phyloP scores from a whole-genome alignment of 352 stramenopile species.

The Phytophthora sp. region DNA sequence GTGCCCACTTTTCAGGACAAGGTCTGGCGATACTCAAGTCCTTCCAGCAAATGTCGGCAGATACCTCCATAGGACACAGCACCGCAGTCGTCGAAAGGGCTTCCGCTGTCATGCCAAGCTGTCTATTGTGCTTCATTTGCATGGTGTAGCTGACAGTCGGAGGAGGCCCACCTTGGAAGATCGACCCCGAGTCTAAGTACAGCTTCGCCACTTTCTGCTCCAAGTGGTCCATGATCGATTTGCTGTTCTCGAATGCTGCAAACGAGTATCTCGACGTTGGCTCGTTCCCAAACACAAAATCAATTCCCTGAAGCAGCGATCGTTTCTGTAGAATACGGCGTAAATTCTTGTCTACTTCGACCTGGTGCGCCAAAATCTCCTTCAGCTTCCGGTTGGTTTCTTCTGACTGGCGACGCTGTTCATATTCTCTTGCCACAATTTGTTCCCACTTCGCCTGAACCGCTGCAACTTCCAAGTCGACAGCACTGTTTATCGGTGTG shows the following conservation, averaged over 20 bases:
- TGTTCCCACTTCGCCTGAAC: constrained; percentile 8
- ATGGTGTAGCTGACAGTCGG: constrained; percentile 6
- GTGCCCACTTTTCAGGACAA: constrained; percentile 29
- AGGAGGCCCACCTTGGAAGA: constrained; percentile 4
- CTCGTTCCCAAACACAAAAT: constrained; percentile 30
- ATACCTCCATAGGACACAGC: constrained; percentile 20
- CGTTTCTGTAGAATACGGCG: constrained; percentile 14
- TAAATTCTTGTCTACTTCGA: constrained; percentile 18
- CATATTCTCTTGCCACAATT: not conserved
- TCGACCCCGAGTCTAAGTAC: constrained; percentile 12
- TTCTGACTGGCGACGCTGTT: constrained; percentile 8
- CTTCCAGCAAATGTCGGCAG: constrained; percentile 22
- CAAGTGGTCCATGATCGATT: constrained; percentile 18
- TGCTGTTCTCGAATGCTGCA: constrained; percentile 18
- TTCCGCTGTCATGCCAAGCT: constrained; percentile 11
- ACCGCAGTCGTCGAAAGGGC: constrained; percentile 23
- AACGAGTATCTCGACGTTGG: constrained; percentile 20
- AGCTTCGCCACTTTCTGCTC: constrained; percentile 10
- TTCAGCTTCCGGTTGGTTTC: constrained; percentile 19
- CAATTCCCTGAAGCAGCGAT: constrained; percentile 15
- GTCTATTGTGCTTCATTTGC: constrained; percentile 16
- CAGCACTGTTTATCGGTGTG: not conserved
- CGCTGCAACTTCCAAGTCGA: not conserved
- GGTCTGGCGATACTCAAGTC: constrained; percentile 26
- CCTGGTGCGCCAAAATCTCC: constrained; percentile 8